A percentile compares a stretch with the other conserved stretches of the same genome.
phyloP scores from a whole-genome alignment of 2,329 filamentous ascomycete species.

The Coniochaeta ligniaria region DNA sequence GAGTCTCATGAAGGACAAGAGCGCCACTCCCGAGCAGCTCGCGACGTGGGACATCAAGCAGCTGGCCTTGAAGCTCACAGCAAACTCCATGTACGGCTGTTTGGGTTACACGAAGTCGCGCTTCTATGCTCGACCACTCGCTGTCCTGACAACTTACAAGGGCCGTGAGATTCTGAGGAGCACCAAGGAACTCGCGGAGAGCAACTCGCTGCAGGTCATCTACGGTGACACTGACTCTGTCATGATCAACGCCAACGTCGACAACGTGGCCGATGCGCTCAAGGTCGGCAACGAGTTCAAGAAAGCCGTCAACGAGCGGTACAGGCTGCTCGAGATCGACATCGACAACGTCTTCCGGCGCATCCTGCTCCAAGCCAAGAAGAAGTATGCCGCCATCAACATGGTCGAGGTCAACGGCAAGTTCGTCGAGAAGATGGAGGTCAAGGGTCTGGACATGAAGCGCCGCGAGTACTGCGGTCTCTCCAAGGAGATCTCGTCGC shows the following conservation, averaged over 20 bases:
- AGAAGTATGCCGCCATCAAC: conserved; percentile 98
- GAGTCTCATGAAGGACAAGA: conserved; percentile 91
- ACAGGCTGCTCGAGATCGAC: conserved; percentile 90
- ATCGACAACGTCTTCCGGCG: conserved; percentile 96
- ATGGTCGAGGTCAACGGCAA: conserved; percentile 84
- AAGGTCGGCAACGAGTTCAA: conserved; percentile 95
- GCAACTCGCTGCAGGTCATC: conserved; percentile 85
- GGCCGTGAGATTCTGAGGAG: conserved; percentile 94
- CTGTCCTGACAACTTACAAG: conserved; percentile 94
- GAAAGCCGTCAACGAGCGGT: conserved; percentile 86
- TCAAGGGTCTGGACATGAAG: conserved; percentile 98
- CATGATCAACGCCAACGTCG: conserved; percentile 99
- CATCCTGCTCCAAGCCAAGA: conserved; percentile 91
- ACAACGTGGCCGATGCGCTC: conserved; percentile 83
- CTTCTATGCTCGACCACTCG: conserved; percentile 91
- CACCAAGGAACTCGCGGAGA: conserved; percentile 93
- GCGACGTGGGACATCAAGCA: conserved; percentile 98
- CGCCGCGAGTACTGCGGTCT: conserved; percentile 93
- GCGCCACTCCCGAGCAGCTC: conserved; percentile 75
- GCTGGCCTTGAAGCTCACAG: conserved; percentile 90
- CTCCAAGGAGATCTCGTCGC: conserved; percentile 89
- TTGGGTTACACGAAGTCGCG: conserved; percentile 93
- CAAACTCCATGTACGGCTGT: conserved; percentile 99
- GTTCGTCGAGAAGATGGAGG: conserved; percentile 89
- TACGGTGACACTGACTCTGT: conserved; percentile 99